Conservation (phyloP, 148 eudicot species). For the Amaranthus hypochondriacus region DNA sequence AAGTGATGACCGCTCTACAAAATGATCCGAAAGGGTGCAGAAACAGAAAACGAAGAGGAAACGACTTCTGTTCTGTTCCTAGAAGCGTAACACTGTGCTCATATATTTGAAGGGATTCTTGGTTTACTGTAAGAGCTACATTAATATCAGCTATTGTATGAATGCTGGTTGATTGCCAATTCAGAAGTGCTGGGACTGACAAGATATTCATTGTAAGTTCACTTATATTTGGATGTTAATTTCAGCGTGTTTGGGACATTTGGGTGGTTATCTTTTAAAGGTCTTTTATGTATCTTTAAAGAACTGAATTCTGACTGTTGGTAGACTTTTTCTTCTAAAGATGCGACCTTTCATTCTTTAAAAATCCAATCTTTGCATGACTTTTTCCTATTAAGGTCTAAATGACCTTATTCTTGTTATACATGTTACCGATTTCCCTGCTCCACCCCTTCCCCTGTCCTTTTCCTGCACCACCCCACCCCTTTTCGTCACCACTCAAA, state of each 20-base stretch:
- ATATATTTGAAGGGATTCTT: neutral
- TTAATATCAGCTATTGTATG: neutral
- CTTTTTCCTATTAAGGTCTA: no score
- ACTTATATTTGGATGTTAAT: neutral
- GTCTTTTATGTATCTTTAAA: neutral
- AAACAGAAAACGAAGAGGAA: neutral
- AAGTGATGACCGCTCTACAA: neutral
- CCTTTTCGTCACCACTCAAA: no score
- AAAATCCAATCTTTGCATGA: no score
- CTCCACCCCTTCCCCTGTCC: no score
- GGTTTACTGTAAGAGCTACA: neutral
- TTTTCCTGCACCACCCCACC: no score
- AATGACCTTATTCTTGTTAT: no score
- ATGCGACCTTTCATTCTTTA: no score
- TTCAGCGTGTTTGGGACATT: neutral
- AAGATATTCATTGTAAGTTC: constrained; percentile 14
- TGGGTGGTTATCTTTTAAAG: neutral
- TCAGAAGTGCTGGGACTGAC: neutral
- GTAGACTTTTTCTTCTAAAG: no score
- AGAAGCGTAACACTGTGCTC: neutral
- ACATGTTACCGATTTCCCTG: no score
- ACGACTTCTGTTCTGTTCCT: no score
- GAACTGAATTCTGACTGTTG: no score
- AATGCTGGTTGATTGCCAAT: neutral
- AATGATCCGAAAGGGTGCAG: neutral